Conservation (phyloP, 176 grass and related monocot genomes). For the Eragrostis curvula region DNA sequence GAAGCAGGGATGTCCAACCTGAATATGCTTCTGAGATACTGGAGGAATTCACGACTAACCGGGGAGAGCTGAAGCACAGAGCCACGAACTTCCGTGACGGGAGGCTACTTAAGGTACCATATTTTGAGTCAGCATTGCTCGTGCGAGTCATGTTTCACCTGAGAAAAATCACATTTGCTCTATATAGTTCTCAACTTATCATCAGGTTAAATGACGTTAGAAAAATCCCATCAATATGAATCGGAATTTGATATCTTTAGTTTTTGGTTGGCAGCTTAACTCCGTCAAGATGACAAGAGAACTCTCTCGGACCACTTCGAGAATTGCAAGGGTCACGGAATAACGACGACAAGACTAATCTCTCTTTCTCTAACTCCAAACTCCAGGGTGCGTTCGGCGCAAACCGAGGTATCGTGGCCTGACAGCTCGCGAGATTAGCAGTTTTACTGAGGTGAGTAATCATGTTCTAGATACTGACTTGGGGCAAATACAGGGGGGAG, state of each 20-base stretch:
- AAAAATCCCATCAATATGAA: neutral
- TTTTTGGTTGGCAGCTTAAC: constrained; percentile 48
- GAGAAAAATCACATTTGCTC: neutral
- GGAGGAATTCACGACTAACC: constrained; percentile 77
- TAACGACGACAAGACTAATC: neutral
- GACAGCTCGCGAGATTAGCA: neutral
- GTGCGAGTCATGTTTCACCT: neutral
- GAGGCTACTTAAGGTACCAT: constrained; percentile 48
- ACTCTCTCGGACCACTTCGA: constrained; percentile 28
- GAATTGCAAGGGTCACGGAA: neutral
- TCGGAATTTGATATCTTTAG: neutral
- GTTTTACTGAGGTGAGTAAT: neutral
- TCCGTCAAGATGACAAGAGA: constrained; percentile 53
- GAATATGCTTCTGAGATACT: constrained; percentile 73
- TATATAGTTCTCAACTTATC: neutral
- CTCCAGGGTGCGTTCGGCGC: neutral
- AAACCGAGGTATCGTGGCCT: neutral
- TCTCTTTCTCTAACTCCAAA: neutral
- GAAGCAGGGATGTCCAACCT: constrained; percentile 5
- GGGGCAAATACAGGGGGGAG: neutral
- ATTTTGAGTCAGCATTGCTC: neutral
- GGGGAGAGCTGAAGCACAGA: constrained; percentile 76
- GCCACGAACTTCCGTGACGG: constrained; percentile 58
- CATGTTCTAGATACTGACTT: neutral
- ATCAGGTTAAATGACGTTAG: neutral